Base-by-base conservation (phyloP, 805 yeast genomes). In the Candida awuae region DNA sequence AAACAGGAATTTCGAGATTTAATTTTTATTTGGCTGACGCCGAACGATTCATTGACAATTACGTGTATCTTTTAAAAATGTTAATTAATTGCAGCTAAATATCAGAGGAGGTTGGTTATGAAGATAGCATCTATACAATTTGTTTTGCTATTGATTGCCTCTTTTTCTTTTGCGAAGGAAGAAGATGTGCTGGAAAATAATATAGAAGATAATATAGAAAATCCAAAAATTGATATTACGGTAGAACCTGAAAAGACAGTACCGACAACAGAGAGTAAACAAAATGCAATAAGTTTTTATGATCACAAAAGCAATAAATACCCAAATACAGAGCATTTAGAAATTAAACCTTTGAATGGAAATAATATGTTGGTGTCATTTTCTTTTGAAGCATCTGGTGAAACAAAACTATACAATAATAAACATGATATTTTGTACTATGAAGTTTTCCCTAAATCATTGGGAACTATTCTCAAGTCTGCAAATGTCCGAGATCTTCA, bases 401-500 rank as follows among this genome's bases (percentile, higher is more conserved):
- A 73, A 23, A 45, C 46, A 10, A 40, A 50, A 4, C 34, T 57
- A 21, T 56, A 57, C 30, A 49, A 54, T 1, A 35, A 38, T 4
- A 25, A 29, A n/a, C 39, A 22, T 34, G 49, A 46, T 4, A 46
- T 51, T 3, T 34, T 35, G 7, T 84, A 80, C 51, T 80, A 77
- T 53, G 73, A 73, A 4, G 70, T 73, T 14, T 88, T 92, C 51
- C 97, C 98, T 0, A 74, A 83, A 43, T 67, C 86, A 1, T 62
- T 92, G 8, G 90, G 86, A 4, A 92, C 94, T 21, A 69, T 90
- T 2, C 54, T 92, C 12, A 75, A 73, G 30, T 60, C 70, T 10
- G 73, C 94, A 2, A 67, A 71, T 42, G 72, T 94, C 0, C 68
- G 83, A 39, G 88, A 84, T 51, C 65, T 92, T 32, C 95, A 85